Conservation (phyloP, 1,284 basidiomycete species). For the Kalmanozyma brasiliensis region DNA sequence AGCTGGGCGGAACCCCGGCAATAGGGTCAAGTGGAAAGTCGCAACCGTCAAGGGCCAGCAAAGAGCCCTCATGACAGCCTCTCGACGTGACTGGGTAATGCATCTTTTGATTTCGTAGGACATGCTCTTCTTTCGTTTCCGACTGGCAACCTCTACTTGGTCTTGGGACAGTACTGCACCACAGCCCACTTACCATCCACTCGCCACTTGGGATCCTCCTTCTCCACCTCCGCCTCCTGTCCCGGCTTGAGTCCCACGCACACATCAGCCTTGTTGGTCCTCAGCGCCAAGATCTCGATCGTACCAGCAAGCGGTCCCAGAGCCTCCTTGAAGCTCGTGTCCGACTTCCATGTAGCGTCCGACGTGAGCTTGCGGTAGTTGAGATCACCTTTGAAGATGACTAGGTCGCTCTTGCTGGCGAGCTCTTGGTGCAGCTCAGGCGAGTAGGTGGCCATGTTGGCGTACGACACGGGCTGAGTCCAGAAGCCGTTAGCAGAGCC, state of each 20-base stretch:
- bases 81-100: neutral
- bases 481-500: slow-evolving; percentile 56
- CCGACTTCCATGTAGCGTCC: slow-evolving; percentile 87
- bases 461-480: slow-evolving; percentile 56
- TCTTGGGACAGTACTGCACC: slow-evolving; percentile 45
- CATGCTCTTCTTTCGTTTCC: neutral
- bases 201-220: slow-evolving; percentile 58
- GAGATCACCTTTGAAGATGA: slow-evolving; percentile 96
- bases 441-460: slow-evolving; percentile 68
- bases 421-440: slow-evolving; percentile 75
- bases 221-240: slow-evolving; percentile 45
- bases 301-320: slow-evolving; percentile 78
- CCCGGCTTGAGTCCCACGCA: slow-evolving; percentile 60
- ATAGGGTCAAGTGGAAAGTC: neutral
- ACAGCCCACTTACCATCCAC: slow-evolving; percentile 63
- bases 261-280: slow-evolving; percentile 92
- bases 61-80: slow-evolving; percentile 16
- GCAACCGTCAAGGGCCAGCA: neutral
- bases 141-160: slow-evolving; percentile 16
- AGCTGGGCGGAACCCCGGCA: slow-evolving; percentile 3
- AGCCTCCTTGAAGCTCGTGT: slow-evolving; percentile 81
- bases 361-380: slow-evolving; percentile 78
- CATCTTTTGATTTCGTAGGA: neutral
- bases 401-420: slow-evolving; percentile 74
- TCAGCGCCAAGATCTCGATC: slow-evolving; percentile 83